Conservation (phyloP, 768 basidiomycete species). For the Rhizopogon sp. region DNA sequence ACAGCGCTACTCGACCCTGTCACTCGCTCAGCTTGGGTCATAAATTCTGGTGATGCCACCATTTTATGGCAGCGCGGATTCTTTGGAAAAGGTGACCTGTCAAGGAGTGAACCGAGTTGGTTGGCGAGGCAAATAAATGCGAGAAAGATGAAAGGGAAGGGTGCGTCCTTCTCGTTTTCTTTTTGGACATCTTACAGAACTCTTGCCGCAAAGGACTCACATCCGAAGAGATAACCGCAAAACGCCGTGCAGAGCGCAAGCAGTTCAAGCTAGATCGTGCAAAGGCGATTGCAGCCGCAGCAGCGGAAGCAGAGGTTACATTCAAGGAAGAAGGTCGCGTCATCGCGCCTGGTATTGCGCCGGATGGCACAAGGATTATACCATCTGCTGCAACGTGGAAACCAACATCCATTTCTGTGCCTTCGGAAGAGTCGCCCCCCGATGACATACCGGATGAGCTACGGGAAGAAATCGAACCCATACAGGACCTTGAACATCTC, state of each 20-base stretch:
- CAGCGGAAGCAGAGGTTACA: slow-evolving; percentile 71
- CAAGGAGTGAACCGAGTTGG: slow-evolving; percentile 95
- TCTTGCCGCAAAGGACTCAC: slow-evolving; percentile 52
- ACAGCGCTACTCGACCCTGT: slow-evolving; percentile 71
- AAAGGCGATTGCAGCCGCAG: slow-evolving; percentile 76
- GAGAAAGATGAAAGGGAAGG: slow-evolving; percentile 46
- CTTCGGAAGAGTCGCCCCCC: slow-evolving; percentile 9
- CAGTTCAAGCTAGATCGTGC: slow-evolving; percentile 95
- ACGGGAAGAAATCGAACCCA: slow-evolving; percentile 43
- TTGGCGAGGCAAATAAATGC: slow-evolving; percentile 70
- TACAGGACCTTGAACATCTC: slow-evolving; percentile 82
- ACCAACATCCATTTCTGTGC: slow-evolving; percentile 31
- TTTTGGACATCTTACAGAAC: not conserved
- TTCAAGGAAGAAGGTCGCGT: slow-evolving; percentile 69
- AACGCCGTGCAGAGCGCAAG: slow-evolving; percentile 80
- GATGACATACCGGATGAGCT: slow-evolving; percentile 31
- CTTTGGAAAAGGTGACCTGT: slow-evolving; percentile 95
- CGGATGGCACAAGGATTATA: slow-evolving; percentile 41
- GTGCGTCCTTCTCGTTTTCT: slow-evolving; percentile 29
- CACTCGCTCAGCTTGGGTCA: slow-evolving; percentile 88
- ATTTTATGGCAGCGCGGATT: slow-evolving; percentile 88
- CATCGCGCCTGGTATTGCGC: slow-evolving; percentile 52
- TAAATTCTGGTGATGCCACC: slow-evolving; percentile 53
- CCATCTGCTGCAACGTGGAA: slow-evolving; percentile 83
- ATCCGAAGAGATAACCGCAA: slow-evolving; percentile 87